These are phyloP conservation scores for Cichorium intybus DNA, from an alignment of 140 eudicot species.

Conservation along the genomic window DNA sequence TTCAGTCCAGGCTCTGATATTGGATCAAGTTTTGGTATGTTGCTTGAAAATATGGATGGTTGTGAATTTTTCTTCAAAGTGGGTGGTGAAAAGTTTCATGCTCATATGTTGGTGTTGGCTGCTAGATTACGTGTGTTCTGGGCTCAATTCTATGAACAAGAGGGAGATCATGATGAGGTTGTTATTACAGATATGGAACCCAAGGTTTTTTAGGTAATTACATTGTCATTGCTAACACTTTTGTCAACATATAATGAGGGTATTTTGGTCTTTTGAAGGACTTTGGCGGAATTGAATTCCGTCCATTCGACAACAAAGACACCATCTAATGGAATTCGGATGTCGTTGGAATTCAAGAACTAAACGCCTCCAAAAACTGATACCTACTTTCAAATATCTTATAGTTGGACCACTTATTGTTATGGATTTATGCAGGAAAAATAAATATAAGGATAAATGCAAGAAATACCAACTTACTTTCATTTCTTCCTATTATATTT, in stretches of 20 bases:
- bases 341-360: too few species aligned
- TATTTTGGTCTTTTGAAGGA: too few species aligned
- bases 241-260: neutral
- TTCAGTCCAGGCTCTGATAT: conserved; percentile 16
- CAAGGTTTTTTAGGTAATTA: conserved; percentile 57
- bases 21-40: conserved; percentile 6
- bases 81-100: conserved; percentile 25
- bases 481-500: too few species aligned
- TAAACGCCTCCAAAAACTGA: too few species aligned
- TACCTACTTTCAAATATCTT: too few species aligned
- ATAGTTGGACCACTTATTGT: too few species aligned
- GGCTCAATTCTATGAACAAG: conserved; percentile 35
- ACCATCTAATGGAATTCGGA: too few species aligned
- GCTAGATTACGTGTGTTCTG: conserved; percentile 33
- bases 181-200: conserved; percentile 61
- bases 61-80: conserved; percentile 19
- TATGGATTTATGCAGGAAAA: too few species aligned
- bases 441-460: too few species aligned
- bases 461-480: too few species aligned
- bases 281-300: too few species aligned
- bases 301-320: too few species aligned
- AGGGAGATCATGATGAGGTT: conserved; percentile 47
- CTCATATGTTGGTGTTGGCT: conserved; percentile 36
- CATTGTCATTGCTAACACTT: neutral
- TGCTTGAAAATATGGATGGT: conserved; percentile 25